phyloP scores from a whole-genome alignment of 2,329 filamentous ascomycete genomes.

The Pestalotiopsis sp. region DNA sequence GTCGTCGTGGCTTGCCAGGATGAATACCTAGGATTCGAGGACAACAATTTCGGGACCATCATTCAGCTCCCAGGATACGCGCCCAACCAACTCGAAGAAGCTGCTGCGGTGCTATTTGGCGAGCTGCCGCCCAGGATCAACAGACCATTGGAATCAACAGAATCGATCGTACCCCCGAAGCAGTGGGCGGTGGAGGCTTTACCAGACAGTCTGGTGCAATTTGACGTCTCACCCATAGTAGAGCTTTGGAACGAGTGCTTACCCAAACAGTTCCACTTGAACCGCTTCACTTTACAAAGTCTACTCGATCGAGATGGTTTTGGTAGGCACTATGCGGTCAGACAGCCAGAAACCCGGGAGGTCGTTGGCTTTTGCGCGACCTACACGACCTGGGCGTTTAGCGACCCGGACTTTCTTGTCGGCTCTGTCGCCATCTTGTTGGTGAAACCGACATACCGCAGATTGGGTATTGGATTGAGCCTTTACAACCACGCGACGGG shows the following conservation, averaged over 20 bases:
- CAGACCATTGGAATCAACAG: conserved; percentile 8
- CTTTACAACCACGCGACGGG: conserved; percentile 53
- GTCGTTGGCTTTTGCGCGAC: conserved; percentile 61
- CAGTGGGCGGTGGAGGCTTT: conserved; percentile 44
- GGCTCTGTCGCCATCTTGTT: conserved; percentile 57
- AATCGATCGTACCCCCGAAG: conserved; percentile 30
- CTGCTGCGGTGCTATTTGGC: conserved; percentile 53
- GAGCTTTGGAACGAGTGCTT: conserved; percentile 49
- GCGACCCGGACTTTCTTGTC: conserved; percentile 50
- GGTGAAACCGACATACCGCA: conserved; percentile 47
- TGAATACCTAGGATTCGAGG: conserved; percentile 36
- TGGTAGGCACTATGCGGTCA: conserved; percentile 57
- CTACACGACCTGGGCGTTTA: conserved; percentile 57
- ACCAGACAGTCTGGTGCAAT: conserved; percentile 36
- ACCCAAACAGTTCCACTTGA: conserved; percentile 46
- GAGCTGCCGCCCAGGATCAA: conserved; percentile 23
- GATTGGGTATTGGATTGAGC: conserved; percentile 51
- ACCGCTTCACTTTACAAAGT: conserved; percentile 39
- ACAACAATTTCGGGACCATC: conserved; percentile 50
- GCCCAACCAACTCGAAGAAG: conserved; percentile 44
- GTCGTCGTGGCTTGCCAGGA: conserved; percentile 54
- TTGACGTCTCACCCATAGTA: conserved; percentile 36
- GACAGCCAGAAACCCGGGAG: conserved; percentile 41
- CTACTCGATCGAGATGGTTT: conserved; percentile 56
- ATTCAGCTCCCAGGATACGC: conserved; percentile 51